Conservation (phyloP, 208 protist species). For the Wallacemonas sp. region DNA sequence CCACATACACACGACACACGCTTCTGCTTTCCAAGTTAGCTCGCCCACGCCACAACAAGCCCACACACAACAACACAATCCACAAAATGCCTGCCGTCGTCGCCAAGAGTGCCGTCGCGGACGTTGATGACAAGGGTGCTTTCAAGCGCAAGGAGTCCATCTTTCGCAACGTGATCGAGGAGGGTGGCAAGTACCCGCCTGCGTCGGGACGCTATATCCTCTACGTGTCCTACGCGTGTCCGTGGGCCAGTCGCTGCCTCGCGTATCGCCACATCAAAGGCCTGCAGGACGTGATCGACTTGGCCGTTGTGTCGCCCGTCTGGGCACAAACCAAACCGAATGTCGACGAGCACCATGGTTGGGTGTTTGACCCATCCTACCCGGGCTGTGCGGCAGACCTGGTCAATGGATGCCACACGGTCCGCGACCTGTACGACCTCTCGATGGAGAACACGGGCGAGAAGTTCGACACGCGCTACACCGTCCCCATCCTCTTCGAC, state of each 20-base stretch:
- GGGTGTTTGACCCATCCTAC: slow-evolving; percentile 53
- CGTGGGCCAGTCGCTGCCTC: slow-evolving; percentile 74
- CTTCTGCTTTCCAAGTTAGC: no score
- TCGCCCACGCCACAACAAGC: no score
- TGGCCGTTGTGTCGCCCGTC: slow-evolving; percentile 53
- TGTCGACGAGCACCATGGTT: slow-evolving; percentile 48
- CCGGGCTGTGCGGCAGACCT: slow-evolving; percentile 45
- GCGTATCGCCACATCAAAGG: slow-evolving; percentile 58
- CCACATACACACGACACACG: no score
- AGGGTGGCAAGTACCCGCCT: slow-evolving; percentile 36
- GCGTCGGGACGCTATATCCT: slow-evolving; percentile 82
- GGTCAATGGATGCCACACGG: slow-evolving; percentile 27
- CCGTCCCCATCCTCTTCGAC: slow-evolving; percentile 93
- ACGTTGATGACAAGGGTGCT: slow-evolving; percentile 49
- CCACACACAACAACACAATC: no score
- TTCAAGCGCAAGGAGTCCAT: slow-evolving; percentile 58
- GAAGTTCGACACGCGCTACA: slow-evolving; percentile 55
- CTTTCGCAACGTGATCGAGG: slow-evolving; percentile 52
- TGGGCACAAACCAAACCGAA: slow-evolving; percentile 47
- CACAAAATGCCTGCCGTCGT: neutral
- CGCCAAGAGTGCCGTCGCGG: slow-evolving; percentile 27
- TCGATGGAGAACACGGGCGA: slow-evolving; percentile 44
- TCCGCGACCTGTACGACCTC: slow-evolving; percentile 73
- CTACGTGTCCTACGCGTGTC: slow-evolving; percentile 88
- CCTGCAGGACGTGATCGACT: slow-evolving; percentile 52